Conservation (phyloP, 257 asterid species). For the Cynanchum wilfordii region DNA sequence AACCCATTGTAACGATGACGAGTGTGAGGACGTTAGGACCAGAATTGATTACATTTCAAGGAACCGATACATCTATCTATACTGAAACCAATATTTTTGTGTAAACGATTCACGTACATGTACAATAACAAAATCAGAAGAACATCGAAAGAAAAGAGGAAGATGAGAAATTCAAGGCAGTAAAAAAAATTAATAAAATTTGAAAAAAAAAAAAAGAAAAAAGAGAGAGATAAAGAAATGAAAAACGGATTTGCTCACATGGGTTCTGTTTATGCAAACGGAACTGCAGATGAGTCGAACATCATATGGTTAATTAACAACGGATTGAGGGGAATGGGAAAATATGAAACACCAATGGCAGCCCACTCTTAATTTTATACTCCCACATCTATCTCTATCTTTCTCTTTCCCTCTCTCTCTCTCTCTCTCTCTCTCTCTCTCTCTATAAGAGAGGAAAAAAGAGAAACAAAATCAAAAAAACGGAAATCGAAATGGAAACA, state of each 20-base stretch:
- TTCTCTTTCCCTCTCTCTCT: conserved; percentile 21
- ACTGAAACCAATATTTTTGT: neutral
- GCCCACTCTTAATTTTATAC: neutral
- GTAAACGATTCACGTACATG: conserved; percentile 7
- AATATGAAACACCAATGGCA: neutral
- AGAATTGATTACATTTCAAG: conserved; percentile 23
- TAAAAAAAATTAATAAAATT: neutral
- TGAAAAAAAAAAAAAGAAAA: no score
- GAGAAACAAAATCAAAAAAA: conserved; percentile 8
- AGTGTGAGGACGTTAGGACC: conserved; percentile 27
- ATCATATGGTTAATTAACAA: neutral
- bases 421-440: conserved; percentile 26
- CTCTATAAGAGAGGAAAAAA: conserved; percentile 23
- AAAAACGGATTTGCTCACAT: conserved; percentile 46
- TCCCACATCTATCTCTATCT: conserved; percentile 14
- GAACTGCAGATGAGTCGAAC: conserved; percentile 13
- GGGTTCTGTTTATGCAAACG: conserved; percentile 30
- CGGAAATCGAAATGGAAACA: conserved; percentile 20
- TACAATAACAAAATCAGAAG: neutral
- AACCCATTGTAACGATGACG: conserved; percentile 39
- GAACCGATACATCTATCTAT: conserved; percentile 2
- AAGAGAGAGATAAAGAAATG: conserved; percentile 4
- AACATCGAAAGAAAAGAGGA: neutral
- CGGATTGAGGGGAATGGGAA: neutral
- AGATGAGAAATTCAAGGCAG: conserved; percentile 10